Evolutionary conservation across 305 asterid genomes (phyloP).

Genomic region (Solanum aculeatissimum): DNA sequence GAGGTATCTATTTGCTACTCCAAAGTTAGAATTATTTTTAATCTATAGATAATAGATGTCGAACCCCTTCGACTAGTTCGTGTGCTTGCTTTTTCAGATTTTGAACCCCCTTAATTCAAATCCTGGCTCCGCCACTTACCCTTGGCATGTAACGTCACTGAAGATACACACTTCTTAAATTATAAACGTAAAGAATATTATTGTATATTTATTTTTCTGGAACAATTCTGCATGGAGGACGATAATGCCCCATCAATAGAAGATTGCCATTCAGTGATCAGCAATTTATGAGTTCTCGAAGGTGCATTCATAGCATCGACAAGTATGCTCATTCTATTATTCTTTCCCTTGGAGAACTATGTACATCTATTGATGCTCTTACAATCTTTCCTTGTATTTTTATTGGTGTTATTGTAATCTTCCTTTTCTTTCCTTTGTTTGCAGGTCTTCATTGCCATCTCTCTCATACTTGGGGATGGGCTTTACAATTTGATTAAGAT

Average conservation of each 20-base stretch:
- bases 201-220: background rate
- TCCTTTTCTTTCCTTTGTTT: background rate
- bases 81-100: too few species aligned
- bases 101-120: too few species aligned
- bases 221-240: background rate
- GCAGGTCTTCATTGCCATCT: slow-evolving; percentile 86
- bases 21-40: background rate
- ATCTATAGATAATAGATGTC: too few species aligned
- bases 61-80: too few species aligned
- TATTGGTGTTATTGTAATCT: background rate
- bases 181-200: background rate
- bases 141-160: background rate
- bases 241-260: background rate
- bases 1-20: background rate
- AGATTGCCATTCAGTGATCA: background rate
- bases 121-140: background rate
- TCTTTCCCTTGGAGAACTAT: background rate
- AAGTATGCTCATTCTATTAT: background rate
- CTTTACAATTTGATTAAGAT: slow-evolving; percentile 84
- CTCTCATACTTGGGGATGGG: slow-evolving; percentile 92
- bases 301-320: background rate
- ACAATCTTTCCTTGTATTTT: background rate
- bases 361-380: background rate
- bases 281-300: background rate
- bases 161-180: background rate